A percentile compares a stretch with the other conserved stretches of the same genome.
Evolutionary conservation across 2,329 filamentous ascomycete genomes (phyloP).

Genomic region (Fusarium sp.): DNA sequence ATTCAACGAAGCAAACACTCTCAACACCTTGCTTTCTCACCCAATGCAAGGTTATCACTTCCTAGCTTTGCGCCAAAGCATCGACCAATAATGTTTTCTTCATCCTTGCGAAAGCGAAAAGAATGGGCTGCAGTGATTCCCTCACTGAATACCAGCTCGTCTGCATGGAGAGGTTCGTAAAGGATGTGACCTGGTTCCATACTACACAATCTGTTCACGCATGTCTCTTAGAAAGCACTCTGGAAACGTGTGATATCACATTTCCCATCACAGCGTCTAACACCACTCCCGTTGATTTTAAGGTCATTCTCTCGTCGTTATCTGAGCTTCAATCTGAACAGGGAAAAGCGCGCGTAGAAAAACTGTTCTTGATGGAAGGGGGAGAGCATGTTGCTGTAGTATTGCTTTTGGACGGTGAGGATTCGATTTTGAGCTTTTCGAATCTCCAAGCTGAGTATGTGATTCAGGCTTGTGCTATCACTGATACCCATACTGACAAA

Average conservation of each 20-base stretch:
- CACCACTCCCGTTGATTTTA: constrained; percentile 44
- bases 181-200: neutral
- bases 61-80: neutral
- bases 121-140: constrained; percentile 52
- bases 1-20: neutral
- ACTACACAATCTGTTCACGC: constrained; percentile 7
- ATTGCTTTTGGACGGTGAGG: constrained; percentile 55
- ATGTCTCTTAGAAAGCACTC: constrained; percentile 52
- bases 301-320: constrained; percentile 56
- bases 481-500: neutral
- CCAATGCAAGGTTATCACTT: neutral
- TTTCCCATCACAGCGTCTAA: constrained; percentile 49
- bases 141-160: constrained; percentile 36
- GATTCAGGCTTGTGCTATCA: neutral
- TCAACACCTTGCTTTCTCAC: neutral
- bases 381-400: constrained; percentile 57
- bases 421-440: constrained; percentile 53
- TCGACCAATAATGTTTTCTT: constrained; percentile 53
- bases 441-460: constrained; percentile 58
- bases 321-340: constrained; percentile 50
- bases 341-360: constrained; percentile 53
- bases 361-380: constrained; percentile 56
- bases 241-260: constrained; percentile 61
- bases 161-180: constrained; percentile 47
- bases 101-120: constrained; percentile 53